Conservation (phyloP, 163 green algal genomes). For the Smithsoniella earleae region DNA sequence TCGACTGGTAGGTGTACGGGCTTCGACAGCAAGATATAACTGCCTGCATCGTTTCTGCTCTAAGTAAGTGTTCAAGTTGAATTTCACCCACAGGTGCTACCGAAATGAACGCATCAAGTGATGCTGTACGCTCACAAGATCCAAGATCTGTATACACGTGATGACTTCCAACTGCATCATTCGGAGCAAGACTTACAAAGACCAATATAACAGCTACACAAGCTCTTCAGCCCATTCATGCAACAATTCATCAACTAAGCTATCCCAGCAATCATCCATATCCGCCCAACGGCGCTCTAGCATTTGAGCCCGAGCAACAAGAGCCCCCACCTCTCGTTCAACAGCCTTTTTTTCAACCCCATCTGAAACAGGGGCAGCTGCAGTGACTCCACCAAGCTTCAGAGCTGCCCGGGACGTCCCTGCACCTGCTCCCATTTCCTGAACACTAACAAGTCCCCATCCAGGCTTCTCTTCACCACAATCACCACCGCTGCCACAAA, state of each 20-base stretch:
- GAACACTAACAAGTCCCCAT: background rate
- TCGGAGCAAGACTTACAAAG: too few relatives aligned
- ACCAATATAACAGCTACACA: background rate
- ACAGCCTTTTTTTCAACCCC: background rate
- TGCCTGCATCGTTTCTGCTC: too few relatives aligned
- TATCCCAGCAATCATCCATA: constrained; percentile 13
- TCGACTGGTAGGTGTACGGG: too few relatives aligned
- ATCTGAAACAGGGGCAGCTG: background rate
- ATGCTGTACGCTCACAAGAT: too few relatives aligned
- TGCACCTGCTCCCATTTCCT: background rate
- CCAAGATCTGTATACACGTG: too few relatives aligned
- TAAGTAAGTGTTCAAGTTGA: too few relatives aligned
- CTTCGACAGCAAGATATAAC: too few relatives aligned
- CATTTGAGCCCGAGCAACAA: background rate
- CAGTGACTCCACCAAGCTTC: background rate
- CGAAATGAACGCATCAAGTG: too few relatives aligned
- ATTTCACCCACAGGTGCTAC: too few relatives aligned
- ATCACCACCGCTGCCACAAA: background rate
- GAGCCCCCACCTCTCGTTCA: background rate
- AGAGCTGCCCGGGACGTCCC: background rate
- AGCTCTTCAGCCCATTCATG: background rate
- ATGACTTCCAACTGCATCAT: too few relatives aligned
- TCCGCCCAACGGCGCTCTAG: background rate
- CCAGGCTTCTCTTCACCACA: background rate
- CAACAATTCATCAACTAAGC: background rate